A percentile compares a stretch with the other conserved stretches of the same genome.
Evolutionary conservation across 2,329 filamentous ascomycete species (phyloP).

Genomic region (Penicillium sp.): DNA sequence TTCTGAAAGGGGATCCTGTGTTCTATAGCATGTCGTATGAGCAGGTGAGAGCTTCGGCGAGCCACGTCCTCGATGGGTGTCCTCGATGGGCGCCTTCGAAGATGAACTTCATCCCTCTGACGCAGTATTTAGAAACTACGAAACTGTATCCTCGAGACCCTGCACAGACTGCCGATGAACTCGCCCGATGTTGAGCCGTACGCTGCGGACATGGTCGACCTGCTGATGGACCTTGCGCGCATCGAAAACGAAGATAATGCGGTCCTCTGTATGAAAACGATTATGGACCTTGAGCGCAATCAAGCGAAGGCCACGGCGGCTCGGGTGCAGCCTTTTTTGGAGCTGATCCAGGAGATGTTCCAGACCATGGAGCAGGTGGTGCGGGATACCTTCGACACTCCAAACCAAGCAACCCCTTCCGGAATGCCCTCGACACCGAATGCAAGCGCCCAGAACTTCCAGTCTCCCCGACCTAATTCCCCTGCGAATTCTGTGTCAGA

Average conservation of each 20-base stretch:
- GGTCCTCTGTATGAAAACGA: conserved; percentile 95
- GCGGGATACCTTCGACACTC: conserved; percentile 86
- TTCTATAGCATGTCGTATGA: conserved; percentile 88
- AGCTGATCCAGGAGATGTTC: conserved; percentile 92
- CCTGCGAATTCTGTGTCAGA: conserved; percentile 77
- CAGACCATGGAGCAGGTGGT: conserved; percentile 91
- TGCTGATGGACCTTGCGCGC: conserved; percentile 80
- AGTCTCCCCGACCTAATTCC: conserved; percentile 84
- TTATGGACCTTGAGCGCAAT: conserved; percentile 92
- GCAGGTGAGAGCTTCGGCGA: conserved; percentile 56
- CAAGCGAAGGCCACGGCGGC: conserved; percentile 75
- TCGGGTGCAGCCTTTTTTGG: conserved; percentile 83
- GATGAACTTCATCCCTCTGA: conserved; percentile 5
- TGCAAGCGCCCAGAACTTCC: conserved; percentile 60
- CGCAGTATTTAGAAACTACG: conserved; percentile 64
- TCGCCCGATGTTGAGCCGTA: conserved; percentile 82
- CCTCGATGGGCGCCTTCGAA: not conserved
- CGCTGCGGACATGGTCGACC: conserved; percentile 80
- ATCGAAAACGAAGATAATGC: conserved; percentile 98
- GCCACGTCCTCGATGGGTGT: not conserved
- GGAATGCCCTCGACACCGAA: conserved; percentile 50
- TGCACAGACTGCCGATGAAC: conserved; percentile 75
- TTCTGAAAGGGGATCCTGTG: conserved; percentile 77
- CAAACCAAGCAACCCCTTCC: conserved; percentile 52
- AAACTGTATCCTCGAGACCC: conserved; percentile 87